Conservation (phyloP, 2,329 filamentous ascomycete genomes). For the Catunica adiposa region DNA sequence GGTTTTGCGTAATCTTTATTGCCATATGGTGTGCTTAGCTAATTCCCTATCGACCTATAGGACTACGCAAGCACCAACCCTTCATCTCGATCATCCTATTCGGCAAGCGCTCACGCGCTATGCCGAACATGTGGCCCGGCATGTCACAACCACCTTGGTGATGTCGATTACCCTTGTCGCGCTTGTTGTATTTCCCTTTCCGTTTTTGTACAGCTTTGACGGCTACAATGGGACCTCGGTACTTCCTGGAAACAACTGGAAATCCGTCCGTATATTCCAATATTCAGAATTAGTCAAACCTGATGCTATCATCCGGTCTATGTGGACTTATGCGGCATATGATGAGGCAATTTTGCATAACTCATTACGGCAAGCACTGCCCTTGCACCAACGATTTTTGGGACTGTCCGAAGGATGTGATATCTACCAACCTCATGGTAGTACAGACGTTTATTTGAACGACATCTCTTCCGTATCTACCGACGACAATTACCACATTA, state of each 20-base stretch:
- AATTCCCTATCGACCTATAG: constrained; percentile 24
- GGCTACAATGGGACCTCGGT: constrained; percentile 55
- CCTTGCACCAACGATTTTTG: constrained; percentile 53
- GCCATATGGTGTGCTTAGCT: constrained; percentile 6
- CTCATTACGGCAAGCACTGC: constrained; percentile 48
- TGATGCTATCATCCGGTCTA: constrained; percentile 66
- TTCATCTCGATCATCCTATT: constrained; percentile 48
- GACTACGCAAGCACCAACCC: constrained; percentile 56
- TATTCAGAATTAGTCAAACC: constrained; percentile 34
- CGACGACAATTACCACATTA: constrained; percentile 32
- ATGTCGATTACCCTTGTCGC: constrained; percentile 56
- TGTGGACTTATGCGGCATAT: constrained; percentile 68
- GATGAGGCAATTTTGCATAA: constrained; percentile 56
- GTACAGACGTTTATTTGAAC: background rate
- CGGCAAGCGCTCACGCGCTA: constrained; percentile 50
- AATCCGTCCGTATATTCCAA: constrained; percentile 48
- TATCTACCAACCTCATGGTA: background rate
- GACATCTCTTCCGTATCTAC: background rate
- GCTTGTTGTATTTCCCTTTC: constrained; percentile 55
- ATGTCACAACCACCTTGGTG: constrained; percentile 59
- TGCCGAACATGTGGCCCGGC: constrained; percentile 51
- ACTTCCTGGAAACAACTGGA: constrained; percentile 68
- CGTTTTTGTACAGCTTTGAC: constrained; percentile 58
- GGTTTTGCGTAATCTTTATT: constrained; percentile 22
- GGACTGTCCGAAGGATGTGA: constrained; percentile 34